phyloP scores from a whole-genome alignment of 2,329 filamentous ascomycete species.

The Fusarium ambrosium region DNA sequence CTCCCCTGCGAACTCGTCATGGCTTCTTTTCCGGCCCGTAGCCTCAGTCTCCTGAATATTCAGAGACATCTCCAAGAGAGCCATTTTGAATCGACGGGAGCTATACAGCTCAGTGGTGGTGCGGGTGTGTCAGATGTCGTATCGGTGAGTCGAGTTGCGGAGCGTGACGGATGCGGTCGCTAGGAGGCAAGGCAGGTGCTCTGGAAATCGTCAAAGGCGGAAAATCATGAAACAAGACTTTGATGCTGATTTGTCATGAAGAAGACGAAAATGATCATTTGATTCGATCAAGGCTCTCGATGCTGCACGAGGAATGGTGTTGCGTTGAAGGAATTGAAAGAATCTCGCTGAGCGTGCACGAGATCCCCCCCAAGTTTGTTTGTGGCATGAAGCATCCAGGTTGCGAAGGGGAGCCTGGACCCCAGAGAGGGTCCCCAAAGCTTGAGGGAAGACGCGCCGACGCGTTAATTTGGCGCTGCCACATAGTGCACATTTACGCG shows the following conservation, averaged over 20 bases:
- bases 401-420: constrained; percentile 33
- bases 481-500: constrained; percentile 39
- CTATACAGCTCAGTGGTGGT: constrained; percentile 7
- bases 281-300: neutral
- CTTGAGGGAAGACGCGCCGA: constrained; percentile 45
- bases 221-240: constrained; percentile 27
- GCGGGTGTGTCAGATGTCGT: neutral
- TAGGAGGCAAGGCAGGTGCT: constrained; percentile 15
- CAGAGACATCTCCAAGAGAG: constrained; percentile 61
- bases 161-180: constrained; percentile 4
- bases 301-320: neutral
- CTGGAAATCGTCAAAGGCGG: constrained; percentile 14
- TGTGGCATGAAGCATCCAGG: constrained; percentile 35
- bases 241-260: constrained; percentile 7
- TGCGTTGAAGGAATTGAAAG: constrained; percentile 15
- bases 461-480: constrained; percentile 52
- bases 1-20: constrained; percentile 60
- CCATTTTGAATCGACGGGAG: constrained; percentile 53
- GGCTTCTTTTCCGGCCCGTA: constrained; percentile 60
- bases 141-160: neutral
- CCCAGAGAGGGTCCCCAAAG: constrained; percentile 16
- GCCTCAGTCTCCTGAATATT: constrained; percentile 63
- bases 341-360: constrained; percentile 14
- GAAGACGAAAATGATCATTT: constrained; percentile 16
- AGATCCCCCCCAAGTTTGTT: constrained; percentile 16